Evolutionary conservation across 202 grass and related monocot genomes (phyloP).

Genomic region (Zoysia matrella): DNA sequence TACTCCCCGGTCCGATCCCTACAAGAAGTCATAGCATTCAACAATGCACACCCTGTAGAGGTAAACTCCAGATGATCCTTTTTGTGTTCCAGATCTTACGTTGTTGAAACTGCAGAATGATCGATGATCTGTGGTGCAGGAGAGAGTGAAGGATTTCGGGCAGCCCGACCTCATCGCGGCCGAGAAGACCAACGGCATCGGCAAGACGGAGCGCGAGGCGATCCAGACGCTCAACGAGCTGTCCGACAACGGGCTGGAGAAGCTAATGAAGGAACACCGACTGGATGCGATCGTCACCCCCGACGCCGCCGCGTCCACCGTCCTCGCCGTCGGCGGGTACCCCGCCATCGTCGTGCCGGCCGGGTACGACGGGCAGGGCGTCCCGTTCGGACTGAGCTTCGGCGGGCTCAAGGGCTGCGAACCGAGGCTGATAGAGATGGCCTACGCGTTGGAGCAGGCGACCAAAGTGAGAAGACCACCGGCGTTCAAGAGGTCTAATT

Average conservation of each 20-base stretch:
- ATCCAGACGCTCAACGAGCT: constrained; percentile 38
- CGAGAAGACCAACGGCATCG: constrained; percentile 56
- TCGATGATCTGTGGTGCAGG: constrained; percentile 34
- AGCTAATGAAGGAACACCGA: constrained; percentile 33
- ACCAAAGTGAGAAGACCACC: constrained; percentile 53
- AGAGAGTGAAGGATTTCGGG: constrained; percentile 55
- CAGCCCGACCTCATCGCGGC: constrained; percentile 22
- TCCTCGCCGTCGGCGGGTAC: constrained; percentile 55
- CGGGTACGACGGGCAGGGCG: constrained; percentile 45
- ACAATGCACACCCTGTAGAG: constrained; percentile 38
- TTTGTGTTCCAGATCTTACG: not conserved
- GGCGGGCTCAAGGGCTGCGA: constrained; percentile 59
- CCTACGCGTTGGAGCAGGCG: constrained; percentile 63
- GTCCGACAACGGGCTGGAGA: constrained; percentile 34
- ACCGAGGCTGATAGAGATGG: constrained; percentile 65
- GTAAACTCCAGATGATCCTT: not conserved
- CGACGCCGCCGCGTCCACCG: not conserved
- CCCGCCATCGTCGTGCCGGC: constrained; percentile 59
- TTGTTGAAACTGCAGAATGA: not conserved
- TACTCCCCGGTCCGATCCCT: constrained; percentile 61
- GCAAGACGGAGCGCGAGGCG: constrained; percentile 20
- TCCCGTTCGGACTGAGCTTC: constrained; percentile 52
- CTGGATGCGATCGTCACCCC: constrained; percentile 54
- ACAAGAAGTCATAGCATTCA: constrained; percentile 63
- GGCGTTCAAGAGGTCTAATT: not conserved